Conservation (phyloP, 345 rosid species). For the Cardamine resedifolia region DNA sequence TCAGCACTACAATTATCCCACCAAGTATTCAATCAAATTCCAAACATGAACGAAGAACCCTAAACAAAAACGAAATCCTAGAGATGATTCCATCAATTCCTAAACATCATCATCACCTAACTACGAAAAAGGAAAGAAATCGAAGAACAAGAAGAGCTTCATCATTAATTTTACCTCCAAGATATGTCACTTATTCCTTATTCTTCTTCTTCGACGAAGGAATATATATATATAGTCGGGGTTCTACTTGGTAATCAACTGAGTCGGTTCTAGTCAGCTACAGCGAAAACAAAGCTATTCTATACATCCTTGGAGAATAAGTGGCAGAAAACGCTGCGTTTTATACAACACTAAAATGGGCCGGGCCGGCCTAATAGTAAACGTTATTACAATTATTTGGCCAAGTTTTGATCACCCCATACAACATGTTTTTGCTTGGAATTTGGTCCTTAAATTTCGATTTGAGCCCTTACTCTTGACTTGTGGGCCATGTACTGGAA, state of each 20-base stretch:
- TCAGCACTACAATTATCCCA: background rate
- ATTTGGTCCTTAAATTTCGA: too few species aligned
- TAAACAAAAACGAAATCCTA: background rate
- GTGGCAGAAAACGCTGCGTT: constrained; percentile 1
- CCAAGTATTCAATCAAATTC: constrained; percentile 25
- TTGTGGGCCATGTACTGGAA: too few species aligned
- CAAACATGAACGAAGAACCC: background rate
- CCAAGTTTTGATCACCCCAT: too few species aligned
- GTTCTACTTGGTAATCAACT: background rate
- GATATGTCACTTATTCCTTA: background rate
- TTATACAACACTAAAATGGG: background rate
- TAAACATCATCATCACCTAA: background rate
- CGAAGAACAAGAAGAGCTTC: constrained; percentile 4
- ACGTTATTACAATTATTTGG: background rate
- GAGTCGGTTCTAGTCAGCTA: background rate
- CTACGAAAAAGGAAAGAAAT: background rate
- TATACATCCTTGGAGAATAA: background rate
- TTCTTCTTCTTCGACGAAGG: background rate
- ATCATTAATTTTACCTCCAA: background rate
- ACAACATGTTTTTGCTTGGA: too few species aligned
- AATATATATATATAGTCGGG: background rate
- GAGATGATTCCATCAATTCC: background rate
- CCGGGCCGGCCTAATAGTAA: constrained; percentile 6
- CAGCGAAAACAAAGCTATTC: background rate
- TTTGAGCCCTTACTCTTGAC: too few species aligned